phyloP scores from a whole-genome alignment of 2,329 filamentous ascomycete species.

The Hypoxylon sp. region DNA sequence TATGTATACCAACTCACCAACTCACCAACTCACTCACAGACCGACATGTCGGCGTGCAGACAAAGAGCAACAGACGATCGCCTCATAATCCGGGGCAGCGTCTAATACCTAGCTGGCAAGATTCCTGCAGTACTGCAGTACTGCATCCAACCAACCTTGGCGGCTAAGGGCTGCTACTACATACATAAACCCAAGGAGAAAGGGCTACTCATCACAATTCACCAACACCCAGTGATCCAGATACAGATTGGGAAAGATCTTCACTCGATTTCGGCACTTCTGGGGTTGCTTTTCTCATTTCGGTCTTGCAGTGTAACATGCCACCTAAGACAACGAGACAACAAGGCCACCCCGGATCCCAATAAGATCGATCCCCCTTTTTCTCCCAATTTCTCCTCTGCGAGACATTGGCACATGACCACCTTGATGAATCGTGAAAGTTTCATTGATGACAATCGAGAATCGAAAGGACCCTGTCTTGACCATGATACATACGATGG shows the following conservation, averaged over 20 bases:
- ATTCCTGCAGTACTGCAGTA: no score
- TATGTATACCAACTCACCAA: no score
- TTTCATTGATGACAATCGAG: constrained; percentile 31
- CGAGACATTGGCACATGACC: constrained; percentile 35
- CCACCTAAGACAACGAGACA: constrained; percentile 31
- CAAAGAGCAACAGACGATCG: constrained; percentile 19
- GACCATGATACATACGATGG: constrained; percentile 25
- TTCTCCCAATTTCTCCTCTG: constrained; percentile 17
- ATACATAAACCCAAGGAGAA: constrained; percentile 13
- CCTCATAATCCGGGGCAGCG: neutral
- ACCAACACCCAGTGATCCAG: constrained; percentile 28
- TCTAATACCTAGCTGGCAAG: constrained; percentile 4
- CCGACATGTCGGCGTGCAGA: constrained; percentile 17
- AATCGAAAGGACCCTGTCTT: constrained; percentile 20
- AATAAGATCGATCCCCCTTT: constrained; percentile 27
- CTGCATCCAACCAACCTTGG: constrained; percentile 14
- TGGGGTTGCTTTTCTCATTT: constrained; percentile 40
- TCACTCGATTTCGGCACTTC: constrained; percentile 42
- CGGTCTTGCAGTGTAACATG: constrained; percentile 40
- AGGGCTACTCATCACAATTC: constrained; percentile 30
- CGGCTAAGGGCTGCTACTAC: constrained; percentile 8
- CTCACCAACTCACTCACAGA: constrained; percentile 13
- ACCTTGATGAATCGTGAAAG: constrained; percentile 28
- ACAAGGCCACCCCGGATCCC: constrained; percentile 18
- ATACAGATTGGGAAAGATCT: constrained; percentile 36